Base-by-base conservation (phyloP, 2,329 filamentous ascomycete genomes). In the Chlorencoelia australis region DNA sequence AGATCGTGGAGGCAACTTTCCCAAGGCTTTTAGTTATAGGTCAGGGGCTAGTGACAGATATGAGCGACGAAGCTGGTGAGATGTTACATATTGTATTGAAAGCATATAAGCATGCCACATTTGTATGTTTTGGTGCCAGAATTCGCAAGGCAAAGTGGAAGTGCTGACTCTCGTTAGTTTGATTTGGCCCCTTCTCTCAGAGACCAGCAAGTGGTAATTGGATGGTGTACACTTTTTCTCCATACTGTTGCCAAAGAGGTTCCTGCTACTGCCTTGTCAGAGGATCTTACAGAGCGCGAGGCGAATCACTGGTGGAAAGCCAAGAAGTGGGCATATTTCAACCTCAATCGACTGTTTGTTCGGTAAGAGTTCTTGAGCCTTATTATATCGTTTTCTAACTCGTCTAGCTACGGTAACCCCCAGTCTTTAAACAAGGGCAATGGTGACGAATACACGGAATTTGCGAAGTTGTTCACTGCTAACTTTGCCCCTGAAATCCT, bases 271-370 rank as follows among this genome's bases (percentile, higher is more conserved):
- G 81, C 88, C 22, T 79, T 96, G 72, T 61, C 69, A 40, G 86
- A 93, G 42, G 84, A 79, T 41, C 65, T 81, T 35, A 78, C 85
- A 40, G 89, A 96, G 56, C 77, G 91, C 40, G 91, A 96, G 62
- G 75, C 81, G 53, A 88, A 94, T 58, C 87, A 95, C 60, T 98
- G 91, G 89, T 98, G 89, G 89, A 98, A 96, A 68, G 84, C 88
- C 46, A 96, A 96, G 78, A 98, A 98, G 64, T 96, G 91, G 91
- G 83, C 89, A 10, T 98, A 95, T 62, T 94, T 91, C 55, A 96
- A 96, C 61, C 65, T 98, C 51, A 98, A 98, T 65, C 76, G 91
- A 44, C 74, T 98, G 13, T 98, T 91, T 56, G 88, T 96, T 50
- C 75, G 86, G 83, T 89, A 65, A 43, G 37, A 70, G 59, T 24